A percentile compares a stretch with the other conserved stretches of the same genome.
Evolutionary conservation across 768 basidiomycete genomes (phyloP).

Genomic region (Trametes maxima): DNA sequence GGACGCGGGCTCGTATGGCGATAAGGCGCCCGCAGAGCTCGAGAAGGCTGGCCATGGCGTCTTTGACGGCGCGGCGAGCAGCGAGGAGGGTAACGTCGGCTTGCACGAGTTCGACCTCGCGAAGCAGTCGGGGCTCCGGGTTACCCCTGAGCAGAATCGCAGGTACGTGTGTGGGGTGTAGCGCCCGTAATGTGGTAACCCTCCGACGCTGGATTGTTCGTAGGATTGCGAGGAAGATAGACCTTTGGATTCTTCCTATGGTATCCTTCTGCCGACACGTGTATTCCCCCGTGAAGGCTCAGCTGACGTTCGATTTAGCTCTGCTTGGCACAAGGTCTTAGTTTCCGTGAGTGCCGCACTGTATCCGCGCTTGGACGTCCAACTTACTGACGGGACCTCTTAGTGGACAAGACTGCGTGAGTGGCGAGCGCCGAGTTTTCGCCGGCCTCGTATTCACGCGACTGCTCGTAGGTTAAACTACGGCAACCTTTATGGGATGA

Average conservation of each 20-base stretch:
- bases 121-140: constrained; percentile 15
- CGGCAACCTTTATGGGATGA: constrained; percentile 36
- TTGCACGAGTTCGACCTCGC: constrained; percentile 23
- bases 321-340: constrained; percentile 34
- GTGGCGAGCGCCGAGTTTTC: neutral
- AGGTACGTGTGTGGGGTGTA: neutral
- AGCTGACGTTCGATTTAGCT: constrained; percentile 15
- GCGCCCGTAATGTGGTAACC: neutral
- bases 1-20: constrained; percentile 3
- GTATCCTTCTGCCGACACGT: neutral
- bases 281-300: neutral
- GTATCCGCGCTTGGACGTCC: too few relatives aligned
- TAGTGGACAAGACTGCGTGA: constrained; percentile 37
- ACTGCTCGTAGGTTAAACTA: constrained; percentile 27
- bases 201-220: neutral
- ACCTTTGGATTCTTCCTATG: constrained; percentile 33
- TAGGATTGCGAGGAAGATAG: constrained; percentile 31
- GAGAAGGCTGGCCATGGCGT: constrained; percentile 1
- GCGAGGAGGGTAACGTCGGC: constrained; percentile 21
- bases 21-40: neutral
- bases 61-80: neutral
- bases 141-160: constrained; percentile 14
- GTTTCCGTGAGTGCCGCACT: constrained; percentile 17
- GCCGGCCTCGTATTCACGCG: neutral
- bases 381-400: too few relatives aligned